Percentiles rank a stretch among this genome's conserved stretches.
Conservation (phyloP, 2,329 filamentous ascomycete species). For the Penicillium sp. region DNA sequence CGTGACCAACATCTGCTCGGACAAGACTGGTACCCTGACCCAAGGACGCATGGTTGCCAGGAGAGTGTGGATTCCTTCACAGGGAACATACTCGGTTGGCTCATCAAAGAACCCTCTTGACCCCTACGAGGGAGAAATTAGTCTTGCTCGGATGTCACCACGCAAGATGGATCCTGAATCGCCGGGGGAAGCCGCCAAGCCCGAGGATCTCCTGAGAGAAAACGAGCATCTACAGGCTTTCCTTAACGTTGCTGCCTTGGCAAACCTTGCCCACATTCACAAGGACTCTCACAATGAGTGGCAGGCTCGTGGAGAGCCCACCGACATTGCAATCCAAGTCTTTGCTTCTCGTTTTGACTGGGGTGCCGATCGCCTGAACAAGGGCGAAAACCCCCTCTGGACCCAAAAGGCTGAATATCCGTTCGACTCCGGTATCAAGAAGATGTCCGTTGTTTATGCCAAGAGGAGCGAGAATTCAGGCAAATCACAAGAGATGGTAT, state of each 20-base stretch:
- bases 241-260: slow-evolving; percentile 58
- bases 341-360: slow-evolving; percentile 64
- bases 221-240: slow-evolving; percentile 50
- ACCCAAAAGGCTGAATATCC: slow-evolving; percentile 61
- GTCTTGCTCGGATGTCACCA: slow-evolving; percentile 33
- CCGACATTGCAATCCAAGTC: slow-evolving; percentile 69
- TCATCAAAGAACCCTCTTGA: slow-evolving; percentile 52
- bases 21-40: slow-evolving; percentile 57
- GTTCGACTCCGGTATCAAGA: slow-evolving; percentile 69
- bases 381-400: slow-evolving; percentile 49
- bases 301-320: slow-evolving; percentile 61
- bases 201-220: slow-evolving; percentile 37
- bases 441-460: slow-evolving; percentile 65
- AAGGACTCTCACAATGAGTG: slow-evolving; percentile 50
- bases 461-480: slow-evolving; percentile 15
- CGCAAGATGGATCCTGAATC: slow-evolving; percentile 24
- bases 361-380: slow-evolving; percentile 50
- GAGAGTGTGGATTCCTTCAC: slow-evolving; percentile 53
- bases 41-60: slow-evolving; percentile 60
- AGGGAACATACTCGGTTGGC: slow-evolving; percentile 54
- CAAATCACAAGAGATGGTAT: slow-evolving; percentile 29
- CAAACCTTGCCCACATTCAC: slow-evolving; percentile 60
- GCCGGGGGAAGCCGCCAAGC: slow-evolving; percentile 20
- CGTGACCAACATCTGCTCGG: slow-evolving; percentile 54
- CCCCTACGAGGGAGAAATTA: slow-evolving; percentile 48